Percentiles rank a stretch among this genome's conserved stretches.
phyloP scores from a whole-genome alignment of 2,329 filamentous ascomycete genomes.

The Lasiodiplodia sp. region DNA sequence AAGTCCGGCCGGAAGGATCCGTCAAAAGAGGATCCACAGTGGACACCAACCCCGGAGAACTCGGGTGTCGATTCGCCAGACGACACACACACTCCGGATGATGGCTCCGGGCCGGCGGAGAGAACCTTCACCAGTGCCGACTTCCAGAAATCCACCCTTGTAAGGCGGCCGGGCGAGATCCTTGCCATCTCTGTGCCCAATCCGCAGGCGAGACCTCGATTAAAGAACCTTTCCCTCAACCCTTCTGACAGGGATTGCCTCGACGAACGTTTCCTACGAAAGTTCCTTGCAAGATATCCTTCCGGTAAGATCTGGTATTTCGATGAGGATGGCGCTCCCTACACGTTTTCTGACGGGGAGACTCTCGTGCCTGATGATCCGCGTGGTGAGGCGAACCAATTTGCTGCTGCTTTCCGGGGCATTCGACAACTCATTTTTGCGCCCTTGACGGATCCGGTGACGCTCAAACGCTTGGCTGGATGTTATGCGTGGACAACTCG shows the following conservation, averaged over 20 bases:
- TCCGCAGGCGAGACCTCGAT: background rate
- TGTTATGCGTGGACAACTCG: slow-evolving; percentile 34
- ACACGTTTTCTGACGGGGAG: slow-evolving; percentile 27
- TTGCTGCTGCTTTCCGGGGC: slow-evolving; percentile 29
- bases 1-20: slow-evolving; percentile 7
- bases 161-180: slow-evolving; percentile 25
- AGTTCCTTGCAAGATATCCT: slow-evolving; percentile 33
- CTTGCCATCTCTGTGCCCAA: slow-evolving; percentile 3
- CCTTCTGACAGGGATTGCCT: slow-evolving; percentile 29
- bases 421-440: slow-evolving; percentile 33
- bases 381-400: slow-evolving; percentile 30
- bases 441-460: slow-evolving; percentile 35
- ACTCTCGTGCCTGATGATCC: slow-evolving; percentile 29
- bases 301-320: slow-evolving; percentile 33
- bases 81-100: background rate
- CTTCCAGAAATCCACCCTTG: slow-evolving; percentile 14
- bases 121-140: slow-evolving; percentile 22
- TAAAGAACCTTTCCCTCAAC: slow-evolving; percentile 15
- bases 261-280: slow-evolving; percentile 33
- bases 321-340: slow-evolving; percentile 9
- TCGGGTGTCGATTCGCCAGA: background rate
- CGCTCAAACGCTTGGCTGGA: slow-evolving; percentile 34
- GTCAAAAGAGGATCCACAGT: background rate
- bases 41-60: background rate
- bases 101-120: slow-evolving; percentile 19